Evolutionary conservation across 345 rosid genomes (phyloP).

Genomic region (Eutrema japonicum): DNA sequence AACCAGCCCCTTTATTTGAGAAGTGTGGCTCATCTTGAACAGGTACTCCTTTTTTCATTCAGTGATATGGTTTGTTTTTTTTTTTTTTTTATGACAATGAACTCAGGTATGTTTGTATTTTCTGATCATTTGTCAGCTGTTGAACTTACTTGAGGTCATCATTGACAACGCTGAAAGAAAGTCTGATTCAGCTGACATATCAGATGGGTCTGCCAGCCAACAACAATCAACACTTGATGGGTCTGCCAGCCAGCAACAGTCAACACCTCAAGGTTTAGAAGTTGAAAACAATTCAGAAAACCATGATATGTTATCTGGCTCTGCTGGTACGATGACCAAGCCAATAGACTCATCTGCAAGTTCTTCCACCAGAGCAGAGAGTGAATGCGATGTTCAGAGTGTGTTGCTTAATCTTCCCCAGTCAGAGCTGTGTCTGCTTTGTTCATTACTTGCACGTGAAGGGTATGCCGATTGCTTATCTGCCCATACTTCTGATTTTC

Average conservation of each 20-base stretch:
- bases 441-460: slow-evolving; percentile 94
- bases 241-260: no score
- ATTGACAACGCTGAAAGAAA: slow-evolving; percentile 74
- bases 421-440: slow-evolving; percentile 79
- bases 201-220: slow-evolving; percentile 52
- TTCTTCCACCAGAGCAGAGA: slow-evolving; percentile 49
- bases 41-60: slow-evolving; percentile 54
- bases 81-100: slow-evolving; percentile 14
- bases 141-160: slow-evolving; percentile 86
- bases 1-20: slow-evolving; percentile 90
- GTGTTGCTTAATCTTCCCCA: slow-evolving; percentile 74
- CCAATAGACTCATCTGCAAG: slow-evolving; percentile 51
- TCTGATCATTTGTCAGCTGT: slow-evolving; percentile 57
- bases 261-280: slow-evolving; percentile 44
- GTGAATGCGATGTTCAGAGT: slow-evolving; percentile 62
- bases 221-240: slow-evolving; percentile 47
- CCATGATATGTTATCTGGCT: slow-evolving; percentile 45
- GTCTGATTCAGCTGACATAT: slow-evolving; percentile 53
- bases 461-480: slow-evolving; percentile 59
- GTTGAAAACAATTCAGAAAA: slow-evolving; percentile 49
- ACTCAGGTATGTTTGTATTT: slow-evolving; percentile 16
- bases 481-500: neutral
- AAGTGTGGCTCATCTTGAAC: slow-evolving; percentile 97
- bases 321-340: slow-evolving; percentile 50
- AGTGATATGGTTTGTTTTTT: slow-evolving; percentile 13